These are phyloP conservation scores for Colletotrichum lindemuthianum DNA, from an alignment of 2,329 filamentous ascomycete genomes.

Conservation along the genomic window DNA sequence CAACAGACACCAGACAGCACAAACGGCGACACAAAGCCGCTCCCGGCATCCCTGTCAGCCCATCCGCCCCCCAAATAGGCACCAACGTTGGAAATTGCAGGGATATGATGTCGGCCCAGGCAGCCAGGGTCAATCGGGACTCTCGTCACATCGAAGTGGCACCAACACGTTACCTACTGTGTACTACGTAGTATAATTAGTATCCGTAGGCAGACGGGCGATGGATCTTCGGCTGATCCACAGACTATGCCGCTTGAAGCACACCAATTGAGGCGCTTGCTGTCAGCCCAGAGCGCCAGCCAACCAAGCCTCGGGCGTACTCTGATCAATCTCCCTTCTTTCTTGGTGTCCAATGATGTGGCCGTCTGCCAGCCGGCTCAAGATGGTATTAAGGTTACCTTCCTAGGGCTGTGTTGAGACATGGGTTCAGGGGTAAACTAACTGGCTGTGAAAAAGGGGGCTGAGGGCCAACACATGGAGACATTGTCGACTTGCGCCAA, in stretches of 20 bases:
- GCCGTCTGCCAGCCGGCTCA: background rate
- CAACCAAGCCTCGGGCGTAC: background rate
- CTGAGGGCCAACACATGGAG: background rate
- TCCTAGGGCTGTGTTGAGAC: conserved; percentile 19
- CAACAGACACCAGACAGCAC: too few relatives aligned
- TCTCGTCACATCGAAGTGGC: too few relatives aligned
- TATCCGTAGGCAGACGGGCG: background rate
- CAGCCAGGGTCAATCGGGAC: too few relatives aligned
- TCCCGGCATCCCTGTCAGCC: too few relatives aligned
- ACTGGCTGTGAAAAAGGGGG: conserved; percentile 14
- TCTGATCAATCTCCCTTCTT: too few relatives aligned
- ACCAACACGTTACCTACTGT: too few relatives aligned
- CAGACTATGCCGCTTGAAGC: conserved; percentile 6
- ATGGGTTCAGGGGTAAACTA: background rate
- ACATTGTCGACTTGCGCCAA: background rate
- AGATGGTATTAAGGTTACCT: conserved; percentile 8
- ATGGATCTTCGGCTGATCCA: conserved; percentile 5
- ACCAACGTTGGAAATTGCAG: too few relatives aligned
- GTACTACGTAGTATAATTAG: too few relatives aligned
- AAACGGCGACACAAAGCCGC: too few relatives aligned
- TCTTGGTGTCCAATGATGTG: background rate
- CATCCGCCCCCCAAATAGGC: too few relatives aligned
- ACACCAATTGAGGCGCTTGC: conserved; percentile 8
- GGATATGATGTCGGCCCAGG: too few relatives aligned
- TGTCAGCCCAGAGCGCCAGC: conserved; percentile 16